A percentile compares a stretch with the other conserved stretches of the same genome.
These are phyloP conservation scores for Aureobasidium melanogenum DNA, from an alignment of 2,329 filamentous ascomycete genomes.

Conservation along the genomic window DNA sequence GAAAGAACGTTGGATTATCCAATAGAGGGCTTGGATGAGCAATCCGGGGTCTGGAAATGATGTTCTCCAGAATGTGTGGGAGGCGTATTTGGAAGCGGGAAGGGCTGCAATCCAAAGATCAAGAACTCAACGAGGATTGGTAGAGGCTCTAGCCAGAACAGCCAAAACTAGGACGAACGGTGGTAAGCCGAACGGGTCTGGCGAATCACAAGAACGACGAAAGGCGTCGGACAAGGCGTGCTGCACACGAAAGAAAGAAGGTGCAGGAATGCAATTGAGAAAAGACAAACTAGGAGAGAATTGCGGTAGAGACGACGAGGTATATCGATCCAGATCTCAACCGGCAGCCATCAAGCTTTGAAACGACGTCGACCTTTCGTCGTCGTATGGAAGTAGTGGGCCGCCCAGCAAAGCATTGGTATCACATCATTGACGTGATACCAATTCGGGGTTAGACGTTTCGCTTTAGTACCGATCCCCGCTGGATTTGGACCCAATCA, in stretches of 20 bases:
- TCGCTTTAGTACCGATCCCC: constrained; percentile 4
- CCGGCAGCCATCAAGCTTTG: constrained; percentile 10
- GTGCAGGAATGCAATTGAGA: constrained; percentile 1
- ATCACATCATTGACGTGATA: constrained; percentile 15
- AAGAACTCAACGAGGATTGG: constrained; percentile 1
- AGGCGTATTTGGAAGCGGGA: constrained; percentile 1
- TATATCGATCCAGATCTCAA: constrained; percentile 8
- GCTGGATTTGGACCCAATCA: constrained; percentile 1
- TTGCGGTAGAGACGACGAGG: background rate
- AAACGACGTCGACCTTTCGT: constrained; percentile 1
- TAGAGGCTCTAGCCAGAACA: background rate
- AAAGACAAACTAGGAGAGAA: background rate
- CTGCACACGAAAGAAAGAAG: background rate
- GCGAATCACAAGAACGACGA: background rate
- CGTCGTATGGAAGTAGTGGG: constrained; percentile 9
- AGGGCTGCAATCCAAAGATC: constrained; percentile 1
- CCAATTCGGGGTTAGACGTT: constrained; percentile 12
- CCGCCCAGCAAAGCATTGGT: constrained; percentile 12
- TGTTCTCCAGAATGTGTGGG: background rate
- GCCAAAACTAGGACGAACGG: background rate
- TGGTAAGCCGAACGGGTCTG: background rate
- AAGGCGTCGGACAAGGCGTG: background rate
- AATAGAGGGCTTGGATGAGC: constrained; percentile 7
- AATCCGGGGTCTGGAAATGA: constrained; percentile 8
- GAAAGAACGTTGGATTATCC: background rate